Conservation (phyloP, 2,329 filamentous ascomycete species). For the Fonsecaea monophora region DNA sequence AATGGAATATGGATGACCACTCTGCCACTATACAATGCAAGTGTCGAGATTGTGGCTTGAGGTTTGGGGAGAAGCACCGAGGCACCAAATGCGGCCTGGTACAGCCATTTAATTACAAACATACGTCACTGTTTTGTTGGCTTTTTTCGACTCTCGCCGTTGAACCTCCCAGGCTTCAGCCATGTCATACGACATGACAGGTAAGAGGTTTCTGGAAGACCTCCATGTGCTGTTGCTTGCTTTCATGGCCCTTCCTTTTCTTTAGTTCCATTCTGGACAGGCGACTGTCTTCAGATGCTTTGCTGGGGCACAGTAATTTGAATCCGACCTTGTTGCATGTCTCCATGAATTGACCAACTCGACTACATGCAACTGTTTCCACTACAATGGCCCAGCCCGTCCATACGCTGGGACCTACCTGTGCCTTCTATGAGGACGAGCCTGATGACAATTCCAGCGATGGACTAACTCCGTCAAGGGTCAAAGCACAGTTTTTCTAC, state of each 20-base stretch:
- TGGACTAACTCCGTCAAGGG: slow-evolving; percentile 60
- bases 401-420: slow-evolving; percentile 68
- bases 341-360: background rate
- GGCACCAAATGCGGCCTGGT: background rate
- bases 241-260: background rate
- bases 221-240: background rate
- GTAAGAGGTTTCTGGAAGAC: slow-evolving; percentile 18
- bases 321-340: background rate
- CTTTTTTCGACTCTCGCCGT: slow-evolving; percentile 11
- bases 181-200: slow-evolving; percentile 22
- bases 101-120: background rate
- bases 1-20: background rate
- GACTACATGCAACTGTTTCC: slow-evolving; percentile 1
- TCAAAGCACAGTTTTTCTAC: slow-evolving; percentile 83
- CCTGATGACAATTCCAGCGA: slow-evolving; percentile 11
- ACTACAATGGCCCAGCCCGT: slow-evolving; percentile 49
- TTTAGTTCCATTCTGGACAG: background rate
- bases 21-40: background rate
- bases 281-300: background rate
- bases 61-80: background rate
- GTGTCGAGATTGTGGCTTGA: background rate
- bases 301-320: background rate
- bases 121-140: slow-evolving; percentile 26
- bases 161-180: slow-evolving; percentile 25
- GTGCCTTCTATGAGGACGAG: slow-evolving; percentile 54